Conservation (phyloP, 1,284 basidiomycete species). For the Ganoderma boninense region DNA sequence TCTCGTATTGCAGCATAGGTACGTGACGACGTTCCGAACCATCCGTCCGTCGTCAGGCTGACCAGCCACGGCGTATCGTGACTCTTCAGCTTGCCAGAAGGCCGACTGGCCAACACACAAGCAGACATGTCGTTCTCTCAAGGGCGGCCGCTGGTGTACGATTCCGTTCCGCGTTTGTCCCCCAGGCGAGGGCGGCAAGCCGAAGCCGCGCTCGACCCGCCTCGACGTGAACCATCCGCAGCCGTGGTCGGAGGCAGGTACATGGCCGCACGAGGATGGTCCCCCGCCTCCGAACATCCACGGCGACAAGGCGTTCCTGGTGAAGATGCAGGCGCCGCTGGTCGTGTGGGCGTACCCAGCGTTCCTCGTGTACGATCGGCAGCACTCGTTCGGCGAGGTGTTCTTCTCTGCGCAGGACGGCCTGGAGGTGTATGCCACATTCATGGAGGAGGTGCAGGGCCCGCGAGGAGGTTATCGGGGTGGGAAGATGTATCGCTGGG, state of each 20-base stretch:
- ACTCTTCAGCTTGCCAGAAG: slow-evolving; percentile 46
- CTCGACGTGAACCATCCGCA: slow-evolving; percentile 7
- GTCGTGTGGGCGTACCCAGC: slow-evolving; percentile 30
- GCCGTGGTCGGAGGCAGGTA: not conserved
- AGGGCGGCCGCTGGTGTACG: slow-evolving; percentile 49
- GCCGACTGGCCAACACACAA: slow-evolving; percentile 52
- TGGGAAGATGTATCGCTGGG: slow-evolving; percentile 44
- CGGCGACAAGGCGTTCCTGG: slow-evolving; percentile 47
- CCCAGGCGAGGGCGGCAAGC: slow-evolving; percentile 27
- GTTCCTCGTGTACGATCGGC: slow-evolving; percentile 49
- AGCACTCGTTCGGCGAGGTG: slow-evolving; percentile 44
- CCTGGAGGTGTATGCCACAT: slow-evolving; percentile 27
- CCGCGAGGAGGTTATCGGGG: slow-evolving; percentile 31
- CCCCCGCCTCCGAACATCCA: slow-evolving; percentile 44
- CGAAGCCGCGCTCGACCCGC: slow-evolving; percentile 20
- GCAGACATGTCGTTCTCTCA: slow-evolving; percentile 46
- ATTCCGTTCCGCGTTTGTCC: slow-evolving; percentile 37
- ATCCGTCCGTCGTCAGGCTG: no score
- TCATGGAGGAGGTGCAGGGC: slow-evolving; percentile 30
- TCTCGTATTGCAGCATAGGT: slow-evolving; percentile 49
- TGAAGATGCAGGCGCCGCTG: slow-evolving; percentile 47
- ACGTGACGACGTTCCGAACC: not conserved
- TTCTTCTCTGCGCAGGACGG: slow-evolving; percentile 35
- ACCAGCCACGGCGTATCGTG: no score
- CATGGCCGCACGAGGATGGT: not conserved